Base-by-base conservation (phyloP, 768 basidiomycete genomes). In the Scleroderma bovista region DNA sequence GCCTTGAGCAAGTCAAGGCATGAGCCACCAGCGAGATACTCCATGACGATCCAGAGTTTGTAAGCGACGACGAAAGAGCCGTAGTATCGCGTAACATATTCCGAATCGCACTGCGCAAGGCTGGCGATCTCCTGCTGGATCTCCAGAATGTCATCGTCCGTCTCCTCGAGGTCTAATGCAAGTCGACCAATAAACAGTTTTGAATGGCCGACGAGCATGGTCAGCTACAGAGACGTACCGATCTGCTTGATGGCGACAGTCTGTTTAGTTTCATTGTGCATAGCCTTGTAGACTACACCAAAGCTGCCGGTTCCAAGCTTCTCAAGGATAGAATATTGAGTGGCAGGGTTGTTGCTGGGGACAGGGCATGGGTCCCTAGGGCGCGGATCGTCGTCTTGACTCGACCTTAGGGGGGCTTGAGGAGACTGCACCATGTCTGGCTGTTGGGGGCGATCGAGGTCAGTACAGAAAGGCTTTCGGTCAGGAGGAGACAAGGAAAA, bases 1-100 rank as follows among this genome's bases (percentile, higher is more conserved):
- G 92, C 80, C 69, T 95, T 96, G 58, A 98, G 80, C 48, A 99
- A 78, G 69, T 98, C 96, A 48, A 97, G 80, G 70, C 96, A 97
- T 23, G 93, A 96, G n/a, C 96, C 96, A 38, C 96, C 96, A 0
- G 93, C 93, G 47, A 98, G 85, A 69, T 92, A 99, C 69, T 99
- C 96, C 96, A 99, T 98, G 61, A 99, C 73, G 63, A 99, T 99
- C 96, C 96, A 99, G 20, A 99, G 76, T 69, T 97, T 95, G 75
- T 95, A 98, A 32, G 88, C 84, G 56, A 92, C 84, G 47, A 99
- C 92, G 68, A 99, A 99, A 43, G 92, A 93, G 40, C 93, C 94
- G 61, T 96, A 97, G 67, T 98, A 98, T 41, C 87, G 78, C 37
- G 96, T 98, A 47, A 99, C 91, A 67, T 91, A 93, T 71, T 93